phyloP scores from a whole-genome alignment of 331 rosid genomes.

The Rosa hybrid region DNA sequence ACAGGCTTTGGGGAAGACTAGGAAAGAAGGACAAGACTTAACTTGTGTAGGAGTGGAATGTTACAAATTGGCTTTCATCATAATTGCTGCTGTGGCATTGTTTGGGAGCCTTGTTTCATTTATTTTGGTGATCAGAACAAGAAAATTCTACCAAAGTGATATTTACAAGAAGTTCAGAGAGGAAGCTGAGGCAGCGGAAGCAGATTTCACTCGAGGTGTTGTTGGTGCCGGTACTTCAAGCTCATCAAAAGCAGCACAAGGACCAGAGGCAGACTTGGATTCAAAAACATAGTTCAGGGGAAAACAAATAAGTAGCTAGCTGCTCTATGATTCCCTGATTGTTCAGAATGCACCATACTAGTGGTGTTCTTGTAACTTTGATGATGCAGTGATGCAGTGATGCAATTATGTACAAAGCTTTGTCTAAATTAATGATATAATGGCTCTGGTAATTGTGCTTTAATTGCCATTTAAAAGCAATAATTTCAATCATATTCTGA shows the following conservation, averaged over 20 bases:
- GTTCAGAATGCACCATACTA: neutral
- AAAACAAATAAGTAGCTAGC: neutral
- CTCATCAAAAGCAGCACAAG: conserved; percentile 5
- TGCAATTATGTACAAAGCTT: neutral
- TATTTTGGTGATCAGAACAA: conserved; percentile 63
- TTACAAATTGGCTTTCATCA: conserved; percentile 55
- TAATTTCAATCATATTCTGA: neutral
- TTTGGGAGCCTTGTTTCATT: conserved; percentile 52
- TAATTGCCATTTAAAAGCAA: neutral
- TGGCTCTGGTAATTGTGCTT: neutral
- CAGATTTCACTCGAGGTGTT: neutral
- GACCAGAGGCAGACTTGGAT: neutral
- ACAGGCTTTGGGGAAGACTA: conserved; percentile 36
- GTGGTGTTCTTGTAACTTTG: neutral
- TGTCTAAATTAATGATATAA: neutral
- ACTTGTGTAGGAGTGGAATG: conserved; percentile 58
- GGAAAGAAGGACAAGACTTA: conserved; percentile 50
- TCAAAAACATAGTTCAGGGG: neutral
- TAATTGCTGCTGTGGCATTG: conserved; percentile 52
- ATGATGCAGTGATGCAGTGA: neutral
- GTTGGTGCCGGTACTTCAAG: neutral
- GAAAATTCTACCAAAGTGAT: conserved; percentile 58
- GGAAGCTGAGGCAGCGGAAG: conserved; percentile 25
- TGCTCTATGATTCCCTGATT: neutral
- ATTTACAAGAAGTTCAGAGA: conserved; percentile 57